phyloP scores from a whole-genome alignment of 257 asterid species.

The Ilex aquifolium region DNA sequence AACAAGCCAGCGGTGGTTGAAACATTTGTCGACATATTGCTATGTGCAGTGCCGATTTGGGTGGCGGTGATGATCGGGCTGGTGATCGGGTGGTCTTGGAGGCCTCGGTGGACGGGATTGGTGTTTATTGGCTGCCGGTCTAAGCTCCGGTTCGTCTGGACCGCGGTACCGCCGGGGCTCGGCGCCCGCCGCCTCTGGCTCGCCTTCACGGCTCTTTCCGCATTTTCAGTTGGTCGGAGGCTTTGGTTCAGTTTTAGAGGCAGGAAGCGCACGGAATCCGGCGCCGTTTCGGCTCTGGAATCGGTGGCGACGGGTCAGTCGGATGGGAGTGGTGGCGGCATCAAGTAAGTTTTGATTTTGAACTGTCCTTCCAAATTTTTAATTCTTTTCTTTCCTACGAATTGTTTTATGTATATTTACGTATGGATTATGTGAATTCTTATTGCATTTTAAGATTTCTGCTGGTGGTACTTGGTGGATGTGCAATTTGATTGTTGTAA shows the following conservation, averaged over 20 bases:
- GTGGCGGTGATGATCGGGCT: constrained; percentile 92
- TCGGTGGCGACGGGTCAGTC: constrained; percentile 6
- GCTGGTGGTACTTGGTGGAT: background rate
- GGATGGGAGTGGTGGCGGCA: constrained; percentile 31
- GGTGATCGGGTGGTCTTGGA: constrained; percentile 95
- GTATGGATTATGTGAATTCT: background rate
- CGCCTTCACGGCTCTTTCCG: constrained; percentile 88
- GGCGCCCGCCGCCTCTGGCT: constrained; percentile 94
- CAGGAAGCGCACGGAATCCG: constrained; percentile 28
- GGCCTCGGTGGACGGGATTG: constrained; percentile 87
- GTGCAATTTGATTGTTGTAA: background rate
- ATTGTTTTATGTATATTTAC: background rate
- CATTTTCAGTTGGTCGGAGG: constrained; percentile 72
- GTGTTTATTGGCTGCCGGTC: constrained; percentile 76
- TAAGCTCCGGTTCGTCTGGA: constrained; percentile 72
- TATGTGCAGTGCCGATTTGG: constrained; percentile 94
- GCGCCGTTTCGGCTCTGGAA: constrained; percentile 23
- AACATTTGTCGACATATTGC: constrained; percentile 83
- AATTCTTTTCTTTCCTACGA: background rate
- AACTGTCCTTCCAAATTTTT: background rate
- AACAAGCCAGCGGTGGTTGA: constrained; percentile 59
- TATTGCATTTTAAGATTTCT: no score
- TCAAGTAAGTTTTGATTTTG: constrained; percentile 29
- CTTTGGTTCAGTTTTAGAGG: constrained; percentile 62
- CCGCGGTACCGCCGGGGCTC: constrained; percentile 70